These are phyloP conservation scores for Fusarium cyanostomum DNA, from an alignment of 2,329 filamentous ascomycete genomes.

Conservation along the genomic window DNA sequence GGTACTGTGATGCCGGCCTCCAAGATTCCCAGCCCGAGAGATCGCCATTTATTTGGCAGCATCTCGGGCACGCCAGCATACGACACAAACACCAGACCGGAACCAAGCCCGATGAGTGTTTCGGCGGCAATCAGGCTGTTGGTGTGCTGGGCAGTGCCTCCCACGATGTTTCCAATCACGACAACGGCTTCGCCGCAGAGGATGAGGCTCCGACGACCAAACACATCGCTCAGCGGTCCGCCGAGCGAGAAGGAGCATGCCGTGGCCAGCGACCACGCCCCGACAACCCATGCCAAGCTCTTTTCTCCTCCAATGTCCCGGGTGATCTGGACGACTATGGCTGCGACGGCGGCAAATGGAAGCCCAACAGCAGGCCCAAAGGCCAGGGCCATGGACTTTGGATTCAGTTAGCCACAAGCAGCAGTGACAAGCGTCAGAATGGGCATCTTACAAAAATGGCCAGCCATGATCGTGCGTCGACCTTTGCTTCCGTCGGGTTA, in stretches of 20 bases:
- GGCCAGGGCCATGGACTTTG: slow-evolving; percentile 16
- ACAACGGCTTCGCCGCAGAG: slow-evolving; percentile 7
- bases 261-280: slow-evolving; percentile 9
- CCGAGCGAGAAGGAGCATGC: slow-evolving; percentile 23
- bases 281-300: slow-evolving; percentile 14
- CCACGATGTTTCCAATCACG: slow-evolving; percentile 14
- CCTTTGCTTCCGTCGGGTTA: background rate
- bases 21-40: slow-evolving; percentile 10
- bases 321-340: slow-evolving; percentile 13
- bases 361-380: slow-evolving; percentile 12
- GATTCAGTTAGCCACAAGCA: background rate
- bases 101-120: background rate
- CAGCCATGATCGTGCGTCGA: background rate
- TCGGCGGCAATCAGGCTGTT: slow-evolving; percentile 9
- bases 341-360: background rate
- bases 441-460: slow-evolving; percentile 5
- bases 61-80: slow-evolving; percentile 23
- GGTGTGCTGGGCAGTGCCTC: slow-evolving; percentile 6
- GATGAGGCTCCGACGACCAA: slow-evolving; percentile 10
- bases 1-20: slow-evolving; percentile 16
- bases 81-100: slow-evolving; percentile 16
- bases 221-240: slow-evolving; percentile 13
- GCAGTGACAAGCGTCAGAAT: background rate
- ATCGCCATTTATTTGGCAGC: slow-evolving; percentile 23
- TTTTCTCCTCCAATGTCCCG: background rate